Percentiles rank a stretch among this genome's conserved stretches.
phyloP scores from a whole-genome alignment of 2,329 filamentous ascomycete genomes.

The Monosporascus sp. region DNA sequence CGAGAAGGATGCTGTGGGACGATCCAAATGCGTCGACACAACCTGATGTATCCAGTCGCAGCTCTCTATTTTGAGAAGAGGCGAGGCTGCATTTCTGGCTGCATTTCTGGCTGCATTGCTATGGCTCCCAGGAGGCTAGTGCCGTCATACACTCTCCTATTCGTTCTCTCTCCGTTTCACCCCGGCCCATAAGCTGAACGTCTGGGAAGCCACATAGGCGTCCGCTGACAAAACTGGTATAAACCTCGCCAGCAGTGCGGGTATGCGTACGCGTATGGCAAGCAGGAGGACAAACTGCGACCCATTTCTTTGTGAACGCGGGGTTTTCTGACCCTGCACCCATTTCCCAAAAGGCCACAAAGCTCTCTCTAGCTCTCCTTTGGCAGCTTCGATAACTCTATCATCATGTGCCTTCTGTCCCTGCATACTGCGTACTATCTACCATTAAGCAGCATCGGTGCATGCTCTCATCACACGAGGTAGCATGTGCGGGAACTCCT shows the following conservation, averaged over 20 bases:
- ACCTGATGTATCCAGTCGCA: too few species aligned
- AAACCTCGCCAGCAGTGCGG: not conserved
- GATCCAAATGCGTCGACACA: too few species aligned
- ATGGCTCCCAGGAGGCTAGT: too few species aligned
- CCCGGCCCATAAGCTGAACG: too few species aligned
- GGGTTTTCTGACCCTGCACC: not conserved
- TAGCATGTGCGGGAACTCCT: not conserved
- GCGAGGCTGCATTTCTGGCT: too few species aligned
- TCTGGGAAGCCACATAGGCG: too few species aligned
- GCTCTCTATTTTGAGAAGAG: too few species aligned
- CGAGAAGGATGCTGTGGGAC: too few species aligned
- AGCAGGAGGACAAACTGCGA: not conserved
- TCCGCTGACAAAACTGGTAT: too few species aligned
- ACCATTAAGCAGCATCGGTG: not conserved
- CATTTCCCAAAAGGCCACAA: not conserved
- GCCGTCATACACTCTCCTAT: too few species aligned
- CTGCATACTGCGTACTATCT: not conserved
- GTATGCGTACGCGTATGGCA: not conserved
- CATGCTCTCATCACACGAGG: not conserved
- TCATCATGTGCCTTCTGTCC: not conserved
- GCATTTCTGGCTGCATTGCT: too few species aligned
- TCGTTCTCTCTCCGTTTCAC: too few species aligned
- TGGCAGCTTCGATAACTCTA: not conserved
- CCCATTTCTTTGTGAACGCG: not conserved
- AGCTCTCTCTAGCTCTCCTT: not conserved